These are phyloP conservation scores for Colletotrichum sp. DNA, from an alignment of 2,329 filamentous ascomycete species.

Conservation along the genomic window DNA sequence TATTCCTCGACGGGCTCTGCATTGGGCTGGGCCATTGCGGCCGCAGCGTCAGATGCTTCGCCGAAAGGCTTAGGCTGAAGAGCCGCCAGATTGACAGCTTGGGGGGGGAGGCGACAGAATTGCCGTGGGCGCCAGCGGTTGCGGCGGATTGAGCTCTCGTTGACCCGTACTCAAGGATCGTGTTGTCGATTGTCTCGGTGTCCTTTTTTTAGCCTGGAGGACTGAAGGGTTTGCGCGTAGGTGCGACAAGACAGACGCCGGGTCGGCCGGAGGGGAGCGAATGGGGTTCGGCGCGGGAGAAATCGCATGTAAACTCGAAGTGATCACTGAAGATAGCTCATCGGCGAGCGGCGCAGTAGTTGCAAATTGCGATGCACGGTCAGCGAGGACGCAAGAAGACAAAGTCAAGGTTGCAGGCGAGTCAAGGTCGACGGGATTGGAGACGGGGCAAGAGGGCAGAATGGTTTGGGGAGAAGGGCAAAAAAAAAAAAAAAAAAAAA, in stretches of 20 bases:
- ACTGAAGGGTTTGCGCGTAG: not conserved
- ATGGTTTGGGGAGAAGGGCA: not conserved
- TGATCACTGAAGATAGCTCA: not conserved
- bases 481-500: not conserved
- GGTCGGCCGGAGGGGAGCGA: not conserved
- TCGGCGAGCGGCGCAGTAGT: not conserved
- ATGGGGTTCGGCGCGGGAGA: not conserved
- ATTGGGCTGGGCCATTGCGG: conserved; percentile 73
- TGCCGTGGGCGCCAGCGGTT: not conserved
- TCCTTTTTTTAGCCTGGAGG: not conserved
- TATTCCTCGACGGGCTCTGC: conserved; percentile 69
- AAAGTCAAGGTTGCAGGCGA: not conserved
- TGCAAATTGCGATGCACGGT: not conserved
- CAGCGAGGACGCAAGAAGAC: not conserved
- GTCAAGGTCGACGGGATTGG: not conserved
- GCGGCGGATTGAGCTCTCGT: conserved; percentile 2
- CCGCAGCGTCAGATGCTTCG: conserved; percentile 70
- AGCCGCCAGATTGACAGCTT: conserved; percentile 64
- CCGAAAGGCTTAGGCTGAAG: conserved; percentile 65
- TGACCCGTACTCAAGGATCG: not conserved
- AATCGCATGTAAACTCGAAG: not conserved
- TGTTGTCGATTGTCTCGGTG: not conserved
- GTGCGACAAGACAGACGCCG: not conserved
- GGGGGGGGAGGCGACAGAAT: conserved; percentile 14
- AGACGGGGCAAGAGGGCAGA: not conserved